A percentile compares a stretch with the other conserved stretches of the same genome.
Conservation (phyloP, 371 early-diverging fungal species). For the Rhizopus sp. region DNA sequence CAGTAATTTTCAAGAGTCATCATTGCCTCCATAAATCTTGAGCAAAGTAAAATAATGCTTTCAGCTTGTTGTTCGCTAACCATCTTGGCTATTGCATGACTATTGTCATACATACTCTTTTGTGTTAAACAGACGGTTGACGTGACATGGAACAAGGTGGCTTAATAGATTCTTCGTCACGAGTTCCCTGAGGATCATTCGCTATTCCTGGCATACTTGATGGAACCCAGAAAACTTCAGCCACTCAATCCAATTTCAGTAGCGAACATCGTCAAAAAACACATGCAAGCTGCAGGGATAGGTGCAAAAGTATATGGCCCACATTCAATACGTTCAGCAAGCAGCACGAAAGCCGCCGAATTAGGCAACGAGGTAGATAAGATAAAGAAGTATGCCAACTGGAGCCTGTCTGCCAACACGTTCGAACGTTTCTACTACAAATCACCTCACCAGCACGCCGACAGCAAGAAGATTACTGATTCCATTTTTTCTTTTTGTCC, state of each 20-base stretch:
- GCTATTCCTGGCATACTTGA: no score
- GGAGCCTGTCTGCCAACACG: conserved; percentile 8
- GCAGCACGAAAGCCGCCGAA: conserved; percentile 13
- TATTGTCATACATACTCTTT: conserved; percentile 10
- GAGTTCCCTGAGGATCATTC: no score
- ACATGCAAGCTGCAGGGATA: no score
- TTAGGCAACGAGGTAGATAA: background rate
- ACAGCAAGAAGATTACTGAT: conserved; percentile 1
- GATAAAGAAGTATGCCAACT: conserved; percentile 15
- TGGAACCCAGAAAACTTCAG: no score
- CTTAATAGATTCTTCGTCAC: conserved; percentile 4
- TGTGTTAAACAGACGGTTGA: conserved; percentile 12
- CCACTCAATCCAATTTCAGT: no score
- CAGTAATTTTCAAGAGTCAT: conserved; percentile 1
- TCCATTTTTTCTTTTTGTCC: conserved; percentile 14
- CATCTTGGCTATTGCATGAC: conserved; percentile 6
- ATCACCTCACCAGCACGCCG: background rate
- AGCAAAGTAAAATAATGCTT: background rate
- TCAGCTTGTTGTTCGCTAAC: conserved; percentile 7
- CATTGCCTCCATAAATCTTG: conserved; percentile 2
- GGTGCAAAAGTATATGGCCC: no score
- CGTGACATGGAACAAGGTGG: conserved; percentile 5
- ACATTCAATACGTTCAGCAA: conserved; percentile 3
- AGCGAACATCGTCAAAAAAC: no score
- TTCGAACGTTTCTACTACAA: conserved; percentile 14